phyloP scores from a whole-genome alignment of 805 yeast species.

The Spathaspora sp. region DNA sequence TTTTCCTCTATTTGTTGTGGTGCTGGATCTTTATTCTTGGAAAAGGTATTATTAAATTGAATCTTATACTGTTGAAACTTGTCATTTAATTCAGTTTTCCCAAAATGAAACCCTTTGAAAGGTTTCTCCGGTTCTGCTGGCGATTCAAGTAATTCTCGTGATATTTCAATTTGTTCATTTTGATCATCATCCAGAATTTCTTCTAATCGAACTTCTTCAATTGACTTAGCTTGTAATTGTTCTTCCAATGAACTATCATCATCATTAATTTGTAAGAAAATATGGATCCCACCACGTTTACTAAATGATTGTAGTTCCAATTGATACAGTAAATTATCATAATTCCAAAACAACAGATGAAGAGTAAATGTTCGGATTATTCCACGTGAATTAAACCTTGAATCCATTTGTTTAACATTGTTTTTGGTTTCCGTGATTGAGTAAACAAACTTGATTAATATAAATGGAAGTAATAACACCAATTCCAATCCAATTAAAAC shows the following conservation, averaged over 20 bases:
- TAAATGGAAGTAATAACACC: conserved; percentile 1
- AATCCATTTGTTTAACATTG: conserved; percentile 1
- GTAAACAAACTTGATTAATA: conserved; percentile 4
- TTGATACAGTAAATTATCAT: not conserved
- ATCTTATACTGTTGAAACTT: no score
- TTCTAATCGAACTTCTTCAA: not conserved
- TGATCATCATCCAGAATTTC: not conserved
- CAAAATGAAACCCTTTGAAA: no score
- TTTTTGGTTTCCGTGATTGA: conserved; percentile 1
- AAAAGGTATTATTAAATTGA: not conserved
- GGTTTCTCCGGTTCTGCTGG: not conserved
- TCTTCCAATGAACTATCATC: not conserved
- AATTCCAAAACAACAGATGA: conserved; percentile 5
- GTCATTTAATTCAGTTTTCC: no score
- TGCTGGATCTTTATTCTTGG: no score
- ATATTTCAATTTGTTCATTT: no score
- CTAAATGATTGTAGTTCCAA: not conserved
- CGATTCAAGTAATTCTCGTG: not conserved
- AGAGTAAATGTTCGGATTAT: conserved; percentile 4
- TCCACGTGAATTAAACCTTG: conserved; percentile 5
- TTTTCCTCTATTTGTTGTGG: not conserved
- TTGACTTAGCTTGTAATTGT: not conserved
- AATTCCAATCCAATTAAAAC: not conserved
- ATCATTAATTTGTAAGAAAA: not conserved
- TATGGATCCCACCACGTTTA: not conserved